A percentile compares a stretch with the other conserved stretches of the same genome.
Conservation (phyloP, 225 moss, liverwort and hornwort species). For the Polytrichum commune region DNA sequence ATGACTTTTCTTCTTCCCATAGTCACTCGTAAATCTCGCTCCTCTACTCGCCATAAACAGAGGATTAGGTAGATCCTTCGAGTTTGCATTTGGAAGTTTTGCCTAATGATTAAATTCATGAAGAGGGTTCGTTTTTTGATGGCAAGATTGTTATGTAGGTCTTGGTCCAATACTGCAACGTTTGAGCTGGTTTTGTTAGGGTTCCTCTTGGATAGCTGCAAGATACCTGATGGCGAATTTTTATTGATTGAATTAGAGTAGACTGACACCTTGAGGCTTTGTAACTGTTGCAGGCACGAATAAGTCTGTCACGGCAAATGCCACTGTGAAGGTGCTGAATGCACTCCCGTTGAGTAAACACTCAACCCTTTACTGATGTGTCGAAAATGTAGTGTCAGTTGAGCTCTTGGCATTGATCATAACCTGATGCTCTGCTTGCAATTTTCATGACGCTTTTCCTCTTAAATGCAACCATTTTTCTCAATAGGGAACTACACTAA, state of each 20-base stretch:
- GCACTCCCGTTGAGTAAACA: slow-evolving; percentile 51
- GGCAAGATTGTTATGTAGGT: neutral
- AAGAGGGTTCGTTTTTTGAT: neutral
- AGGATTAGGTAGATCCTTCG: too few species aligned
- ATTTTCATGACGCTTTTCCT: too few species aligned
- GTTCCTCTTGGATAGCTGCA: too few species aligned
- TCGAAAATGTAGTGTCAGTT: too few species aligned
- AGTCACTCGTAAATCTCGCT: slow-evolving; percentile 28
- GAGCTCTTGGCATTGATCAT: too few species aligned
- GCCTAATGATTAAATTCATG: too few species aligned
- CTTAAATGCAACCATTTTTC: too few species aligned
- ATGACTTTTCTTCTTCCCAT: slow-evolving; percentile 40
- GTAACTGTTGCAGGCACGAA: slow-evolving; percentile 30
- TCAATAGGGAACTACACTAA: too few species aligned
- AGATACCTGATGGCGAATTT: too few species aligned
- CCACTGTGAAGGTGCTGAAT: slow-evolving; percentile 62
- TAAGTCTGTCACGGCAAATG: slow-evolving; percentile 42
- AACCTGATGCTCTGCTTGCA: too few species aligned
- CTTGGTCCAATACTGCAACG: neutral
- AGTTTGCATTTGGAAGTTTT: too few species aligned
- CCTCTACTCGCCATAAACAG: neutral
- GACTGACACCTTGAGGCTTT: neutral
- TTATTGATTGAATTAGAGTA: neutral
- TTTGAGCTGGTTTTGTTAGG: neutral
- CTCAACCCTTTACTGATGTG: slow-evolving; percentile 15